These are phyloP conservation scores for Paracorniculantispora psalliotae DNA, from an alignment of 2,329 filamentous ascomycete genomes.

Conservation along the genomic window DNA sequence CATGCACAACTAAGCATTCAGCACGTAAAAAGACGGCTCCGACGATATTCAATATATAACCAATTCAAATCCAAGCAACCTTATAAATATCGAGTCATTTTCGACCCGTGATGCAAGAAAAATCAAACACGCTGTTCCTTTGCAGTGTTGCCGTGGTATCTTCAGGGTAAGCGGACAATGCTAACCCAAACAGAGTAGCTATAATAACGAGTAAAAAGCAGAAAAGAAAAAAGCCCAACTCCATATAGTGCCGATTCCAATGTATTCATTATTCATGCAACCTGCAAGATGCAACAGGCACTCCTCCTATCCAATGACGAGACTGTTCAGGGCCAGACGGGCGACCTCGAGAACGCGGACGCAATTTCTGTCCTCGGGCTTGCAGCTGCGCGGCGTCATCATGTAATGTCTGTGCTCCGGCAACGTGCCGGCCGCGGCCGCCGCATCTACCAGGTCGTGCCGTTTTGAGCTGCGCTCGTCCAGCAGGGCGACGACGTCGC, in stretches of 20 bases:
- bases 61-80: too few species aligned
- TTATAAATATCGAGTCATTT: too few species aligned
- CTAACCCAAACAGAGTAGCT: background rate
- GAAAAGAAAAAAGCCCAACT: background rate
- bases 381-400: constrained; percentile 23
- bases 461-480: constrained; percentile 45
- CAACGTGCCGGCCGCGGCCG: constrained; percentile 35
- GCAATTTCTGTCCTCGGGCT: constrained; percentile 37
- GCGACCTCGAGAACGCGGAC: constrained; percentile 50
- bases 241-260: background rate
- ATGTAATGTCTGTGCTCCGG: constrained; percentile 21
- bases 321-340: constrained; percentile 45
- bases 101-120: too few species aligned
- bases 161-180: background rate
- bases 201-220: too few species aligned
- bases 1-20: too few species aligned
- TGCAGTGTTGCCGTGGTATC: background rate
- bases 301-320: constrained; percentile 47
- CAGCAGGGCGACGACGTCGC: constrained; percentile 49
- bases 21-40: too few species aligned
- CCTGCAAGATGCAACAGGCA: too few species aligned
- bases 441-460: constrained; percentile 45
- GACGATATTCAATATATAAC: too few species aligned
- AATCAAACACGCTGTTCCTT: background rate
- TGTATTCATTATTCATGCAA: too few species aligned